These are phyloP conservation scores for Pulveroboletus frians DNA, from an alignment of 768 basidiomycete species.

Conservation along the genomic window DNA sequence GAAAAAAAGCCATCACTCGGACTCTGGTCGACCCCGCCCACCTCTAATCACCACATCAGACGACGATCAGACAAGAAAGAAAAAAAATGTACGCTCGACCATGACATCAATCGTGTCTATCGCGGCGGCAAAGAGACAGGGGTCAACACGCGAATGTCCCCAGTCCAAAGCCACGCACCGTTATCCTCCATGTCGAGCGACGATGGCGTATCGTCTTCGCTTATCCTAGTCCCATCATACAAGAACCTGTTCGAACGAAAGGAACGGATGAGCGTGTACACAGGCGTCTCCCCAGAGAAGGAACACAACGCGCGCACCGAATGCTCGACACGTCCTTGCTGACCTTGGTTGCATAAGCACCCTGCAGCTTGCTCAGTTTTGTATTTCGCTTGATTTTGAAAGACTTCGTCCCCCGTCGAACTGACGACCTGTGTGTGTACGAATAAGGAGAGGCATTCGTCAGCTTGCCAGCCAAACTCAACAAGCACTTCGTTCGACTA, in stretches of 20 bases:
- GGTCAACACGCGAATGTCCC: neutral
- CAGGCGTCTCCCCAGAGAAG: conserved; percentile 1
- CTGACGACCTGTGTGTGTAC: conserved; percentile 54
- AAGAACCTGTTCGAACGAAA: conserved; percentile 63
- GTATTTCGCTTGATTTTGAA: conserved; percentile 97
- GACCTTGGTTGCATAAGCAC: conserved; percentile 88
- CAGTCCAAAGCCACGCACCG: conserved; percentile 41
- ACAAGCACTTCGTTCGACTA: too few species aligned
- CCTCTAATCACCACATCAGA: conserved; percentile 9
- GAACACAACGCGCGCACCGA: conserved; percentile 55
- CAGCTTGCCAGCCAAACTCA: too few species aligned
- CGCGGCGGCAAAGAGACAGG: neutral
- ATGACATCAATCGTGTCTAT: conserved; percentile 93
- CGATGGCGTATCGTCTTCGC: conserved; percentile 82
- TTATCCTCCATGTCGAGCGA: conserved; percentile 87
- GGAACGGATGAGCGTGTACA: neutral
- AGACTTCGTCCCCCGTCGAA: conserved; percentile 79
- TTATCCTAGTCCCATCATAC: conserved; percentile 84
- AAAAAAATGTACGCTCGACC: conserved; percentile 76
- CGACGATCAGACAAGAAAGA: too few species aligned
- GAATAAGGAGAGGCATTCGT: too few species aligned
- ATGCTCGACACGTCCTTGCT: conserved; percentile 86
- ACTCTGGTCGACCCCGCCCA: conserved; percentile 5
- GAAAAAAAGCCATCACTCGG: neutral
- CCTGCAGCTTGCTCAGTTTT: conserved; percentile 87